Base-by-base conservation (phyloP, 176 grass and related monocot genomes). In the Oryza punctata region DNA sequence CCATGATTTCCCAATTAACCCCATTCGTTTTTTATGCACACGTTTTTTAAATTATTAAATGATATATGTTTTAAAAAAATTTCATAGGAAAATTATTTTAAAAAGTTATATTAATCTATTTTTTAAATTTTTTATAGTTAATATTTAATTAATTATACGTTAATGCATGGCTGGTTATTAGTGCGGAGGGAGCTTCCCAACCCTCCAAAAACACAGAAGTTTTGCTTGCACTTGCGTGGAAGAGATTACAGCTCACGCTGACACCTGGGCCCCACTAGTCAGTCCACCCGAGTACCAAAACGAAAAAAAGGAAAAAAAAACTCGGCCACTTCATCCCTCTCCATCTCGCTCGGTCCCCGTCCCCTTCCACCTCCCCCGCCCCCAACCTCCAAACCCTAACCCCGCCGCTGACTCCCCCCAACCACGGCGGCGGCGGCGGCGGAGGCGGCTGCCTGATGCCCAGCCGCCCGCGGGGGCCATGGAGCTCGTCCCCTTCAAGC, bases 401-500 rank as follows among this genome's bases (percentile, higher is more conserved):
- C 65, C 74, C 37, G 28, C 67, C 38, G 44, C 69, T 6, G n/a
- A 10, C 81, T 32, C 24, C 72, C 72, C 6, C 26, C 63, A 44
- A 49, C 63, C 70, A 43, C 83, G 67, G 16, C 46, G 63, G 30
- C 61, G 38, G 38, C 45, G 38, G 38, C 35, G 69, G 32, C 67
- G 68, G 79, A 7, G 70, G 74, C 43, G 69, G 73, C 60, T 61
- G 19, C 73, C 79, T 82, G n/a, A 79, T 75, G 84, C 88, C 47
- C 88, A 83, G 28, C 69, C 80, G 47, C 75, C 84, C n/a, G 68
- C 18, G 23, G 49, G n/a, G 38, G 25, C 76, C 64, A 94, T 94
- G 92, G 89, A 88, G 74, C 86, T 94, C 63, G 92, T 89, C 82
- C 81, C 84, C 78, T 44, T 89, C 90, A 91, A 63, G 69, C 89